A percentile compares a stretch with the other conserved stretches of the same genome.
These are phyloP conservation scores for Beauveria scarabaeidicola DNA, from an alignment of 2,329 filamentous ascomycete genomes.

Conservation along the genomic window DNA sequence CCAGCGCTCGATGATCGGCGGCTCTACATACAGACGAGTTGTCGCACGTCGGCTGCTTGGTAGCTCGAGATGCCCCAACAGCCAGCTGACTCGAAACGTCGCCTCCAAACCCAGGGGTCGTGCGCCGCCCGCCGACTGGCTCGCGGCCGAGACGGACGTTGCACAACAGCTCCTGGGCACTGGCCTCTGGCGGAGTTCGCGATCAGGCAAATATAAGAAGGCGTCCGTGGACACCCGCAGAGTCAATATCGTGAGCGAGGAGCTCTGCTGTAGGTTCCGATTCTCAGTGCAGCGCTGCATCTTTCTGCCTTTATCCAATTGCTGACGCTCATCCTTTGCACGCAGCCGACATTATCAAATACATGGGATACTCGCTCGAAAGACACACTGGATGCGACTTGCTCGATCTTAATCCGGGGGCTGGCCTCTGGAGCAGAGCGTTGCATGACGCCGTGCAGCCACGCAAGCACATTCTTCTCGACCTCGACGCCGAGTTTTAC, in stretches of 20 bases:
- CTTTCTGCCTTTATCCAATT: background rate
- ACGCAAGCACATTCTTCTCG: slow-evolving; percentile 74
- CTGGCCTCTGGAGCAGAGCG: slow-evolving; percentile 68
- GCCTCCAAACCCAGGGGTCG: background rate
- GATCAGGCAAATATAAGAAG: background rate
- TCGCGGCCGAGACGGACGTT: slow-evolving; percentile 4
- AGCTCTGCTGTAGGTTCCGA: slow-evolving; percentile 38
- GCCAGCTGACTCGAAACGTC: background rate
- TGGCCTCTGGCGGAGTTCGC: slow-evolving; percentile 19
- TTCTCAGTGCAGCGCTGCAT: too few relatives aligned
- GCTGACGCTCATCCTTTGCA: background rate
- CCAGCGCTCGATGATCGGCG: slow-evolving; percentile 1
- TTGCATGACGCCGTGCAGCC: slow-evolving; percentile 69
- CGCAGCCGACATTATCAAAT: slow-evolving; percentile 59
- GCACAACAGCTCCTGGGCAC: slow-evolving; percentile 20
- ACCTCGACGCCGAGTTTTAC: slow-evolving; percentile 56
- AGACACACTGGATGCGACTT: slow-evolving; percentile 73
- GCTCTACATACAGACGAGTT: background rate
- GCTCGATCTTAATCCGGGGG: slow-evolving; percentile 77
- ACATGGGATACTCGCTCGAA: slow-evolving; percentile 59
- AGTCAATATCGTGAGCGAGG: slow-evolving; percentile 44
- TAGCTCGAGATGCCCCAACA: background rate
- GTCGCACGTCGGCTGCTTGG: background rate
- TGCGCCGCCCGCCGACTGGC: background rate
- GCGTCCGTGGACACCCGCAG: slow-evolving; percentile 26